Percentiles rank a stretch among this genome's conserved stretches.
These are phyloP conservation scores for Xylaria multiplex DNA, from an alignment of 2,329 filamentous ascomycete species.

Conservation along the genomic window DNA sequence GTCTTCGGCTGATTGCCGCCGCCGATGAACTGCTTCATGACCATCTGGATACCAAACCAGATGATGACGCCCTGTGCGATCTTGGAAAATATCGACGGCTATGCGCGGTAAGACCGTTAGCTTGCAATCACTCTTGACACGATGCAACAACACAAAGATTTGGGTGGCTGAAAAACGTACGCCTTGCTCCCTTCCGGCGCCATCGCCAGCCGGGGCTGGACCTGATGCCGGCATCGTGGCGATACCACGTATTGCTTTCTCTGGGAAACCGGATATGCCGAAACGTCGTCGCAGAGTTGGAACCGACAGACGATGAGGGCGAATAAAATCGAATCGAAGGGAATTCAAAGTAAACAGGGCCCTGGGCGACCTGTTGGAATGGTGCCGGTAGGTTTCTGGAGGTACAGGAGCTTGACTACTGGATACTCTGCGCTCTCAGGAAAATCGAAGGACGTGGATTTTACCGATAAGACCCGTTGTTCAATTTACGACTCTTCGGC, in stretches of 20 bases:
- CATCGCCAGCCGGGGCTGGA: constrained; percentile 46
- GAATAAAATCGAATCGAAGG: constrained; percentile 3
- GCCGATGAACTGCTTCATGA: constrained; percentile 64
- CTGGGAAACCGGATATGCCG: neutral
- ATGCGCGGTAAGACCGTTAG: constrained; percentile 34
- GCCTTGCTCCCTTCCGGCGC: constrained; percentile 47
- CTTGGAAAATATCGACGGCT: constrained; percentile 56
- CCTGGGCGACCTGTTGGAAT: constrained; percentile 8
- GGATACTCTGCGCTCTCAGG: constrained; percentile 4
- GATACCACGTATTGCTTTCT: neutral
- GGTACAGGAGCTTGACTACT: constrained; percentile 14
- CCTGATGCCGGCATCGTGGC: constrained; percentile 50
- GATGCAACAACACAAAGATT: neutral
- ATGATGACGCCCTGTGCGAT: constrained; percentile 63
- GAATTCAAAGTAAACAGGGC: neutral
- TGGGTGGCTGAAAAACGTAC: constrained; percentile 44
- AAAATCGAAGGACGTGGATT: constrained; percentile 18
- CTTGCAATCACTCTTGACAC: neutral
- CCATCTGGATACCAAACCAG: constrained; percentile 68
- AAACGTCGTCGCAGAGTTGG: constrained; percentile 16
- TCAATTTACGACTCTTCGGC: neutral
- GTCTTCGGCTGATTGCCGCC: constrained; percentile 60
- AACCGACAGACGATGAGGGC: neutral
- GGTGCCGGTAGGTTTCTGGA: neutral
- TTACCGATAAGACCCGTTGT: constrained; percentile 15